Conservation (phyloP, 202 grass and related monocot species). For the Alloteropsis angusta region DNA sequence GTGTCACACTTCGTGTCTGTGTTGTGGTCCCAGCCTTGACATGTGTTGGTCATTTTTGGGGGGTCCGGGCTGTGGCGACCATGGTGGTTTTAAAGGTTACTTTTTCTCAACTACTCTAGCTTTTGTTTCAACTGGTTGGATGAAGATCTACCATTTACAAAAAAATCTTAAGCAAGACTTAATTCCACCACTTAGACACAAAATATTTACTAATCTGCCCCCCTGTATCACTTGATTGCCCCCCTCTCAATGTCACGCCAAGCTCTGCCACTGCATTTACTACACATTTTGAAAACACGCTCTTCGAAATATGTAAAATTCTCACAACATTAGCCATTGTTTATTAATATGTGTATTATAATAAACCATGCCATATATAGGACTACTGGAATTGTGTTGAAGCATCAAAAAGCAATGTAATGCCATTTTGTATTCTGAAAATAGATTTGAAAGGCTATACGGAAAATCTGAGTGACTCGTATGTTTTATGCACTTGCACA, state of each 20-base stretch:
- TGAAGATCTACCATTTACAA: background rate
- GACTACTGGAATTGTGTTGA: background rate
- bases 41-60: background rate
- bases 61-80: background rate
- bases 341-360: background rate
- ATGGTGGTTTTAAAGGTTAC: background rate
- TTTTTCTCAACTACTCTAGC: background rate
- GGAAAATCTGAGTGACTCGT: background rate
- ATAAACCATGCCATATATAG: background rate
- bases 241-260: no score
- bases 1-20: background rate
- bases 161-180: no score
- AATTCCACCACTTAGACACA: no score
- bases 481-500: background rate
- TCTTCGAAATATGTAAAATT: background rate
- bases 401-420: background rate
- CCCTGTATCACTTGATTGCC: no score
- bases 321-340: background rate
- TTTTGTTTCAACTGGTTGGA: background rate
- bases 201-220: no score
- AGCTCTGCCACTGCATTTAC: no score
- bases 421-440: background rate
- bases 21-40: background rate
- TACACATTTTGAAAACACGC: background rate
- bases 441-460: background rate